phyloP scores from a whole-genome alignment of 495 filamentous ascomycete genomes.

The Copromyces sp. region DNA sequence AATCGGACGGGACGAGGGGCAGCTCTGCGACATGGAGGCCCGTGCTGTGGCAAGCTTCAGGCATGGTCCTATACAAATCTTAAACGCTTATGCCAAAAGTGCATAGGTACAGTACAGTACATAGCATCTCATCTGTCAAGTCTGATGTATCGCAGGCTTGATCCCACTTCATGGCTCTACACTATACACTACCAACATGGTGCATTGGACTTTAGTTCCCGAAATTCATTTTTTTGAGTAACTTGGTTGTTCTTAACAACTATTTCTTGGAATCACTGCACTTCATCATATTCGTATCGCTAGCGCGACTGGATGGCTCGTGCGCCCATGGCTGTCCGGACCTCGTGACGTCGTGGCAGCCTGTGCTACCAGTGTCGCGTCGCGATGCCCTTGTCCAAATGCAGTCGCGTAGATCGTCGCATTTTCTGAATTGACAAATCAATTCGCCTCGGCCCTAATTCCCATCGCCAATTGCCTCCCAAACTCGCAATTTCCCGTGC shows the following conservation, averaged over 20 bases:
- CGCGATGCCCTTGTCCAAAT: constrained; percentile 6
- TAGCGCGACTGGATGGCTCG: background rate
- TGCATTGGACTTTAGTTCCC: background rate
- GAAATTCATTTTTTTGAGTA: background rate
- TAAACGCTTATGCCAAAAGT: background rate
- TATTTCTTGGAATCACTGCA: background rate
- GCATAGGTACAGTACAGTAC: background rate
- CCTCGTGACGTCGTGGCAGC: constrained; percentile 20
- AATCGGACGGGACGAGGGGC: background rate
- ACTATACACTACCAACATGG: background rate
- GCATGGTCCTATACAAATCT: background rate
- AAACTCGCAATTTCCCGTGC: background rate
- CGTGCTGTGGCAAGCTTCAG: background rate
- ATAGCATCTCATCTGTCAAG: background rate
- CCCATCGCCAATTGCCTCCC: background rate
- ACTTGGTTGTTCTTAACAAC: background rate
- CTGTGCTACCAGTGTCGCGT: constrained; percentile 5
- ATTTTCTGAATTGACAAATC: constrained; percentile 9
- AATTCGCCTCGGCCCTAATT: background rate
- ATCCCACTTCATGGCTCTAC: background rate
- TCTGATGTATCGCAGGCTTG: background rate
- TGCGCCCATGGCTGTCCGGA: background rate
- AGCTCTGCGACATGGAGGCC: background rate
- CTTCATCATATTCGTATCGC: background rate
- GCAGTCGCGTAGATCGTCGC: constrained; percentile 16